Evolutionary conservation across 2,329 filamentous ascomycete species (phyloP), one percentile per base, ranked within the genome.

Genomic region (Cercospora sp.): DNA sequence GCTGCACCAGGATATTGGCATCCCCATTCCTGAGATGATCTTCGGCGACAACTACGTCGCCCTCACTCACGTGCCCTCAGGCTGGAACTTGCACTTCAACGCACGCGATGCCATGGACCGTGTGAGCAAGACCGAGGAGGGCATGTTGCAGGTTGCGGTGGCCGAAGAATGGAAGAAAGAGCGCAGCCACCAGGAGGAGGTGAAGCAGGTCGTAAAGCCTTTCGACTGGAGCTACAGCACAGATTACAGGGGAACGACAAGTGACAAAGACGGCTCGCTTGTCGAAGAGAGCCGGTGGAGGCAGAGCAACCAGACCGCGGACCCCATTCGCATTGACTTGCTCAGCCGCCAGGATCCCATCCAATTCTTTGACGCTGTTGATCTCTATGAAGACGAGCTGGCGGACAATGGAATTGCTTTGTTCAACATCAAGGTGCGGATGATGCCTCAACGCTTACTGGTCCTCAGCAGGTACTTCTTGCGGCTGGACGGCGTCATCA

Each of bases 141-240:
- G 90, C 71, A 97, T 97, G 91, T 86, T 99, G 72, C 92, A 94
- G 81, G 95, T 99, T 59, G 91, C 94, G 51, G 94, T 98, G 81
- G 97, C 95, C 2, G 87, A 89, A 71, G 92, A 93, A 79, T 99
- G 95, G 95, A 88, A 90, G 79, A 85, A 86, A 77, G 89, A 87
- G 78, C 84, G 88, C 79, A 89, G 90, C 79, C 91, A 91, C 74
- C 90, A 91, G 61, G 87, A 91, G 75, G 92, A 91, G 66, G 97
- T 99, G 79, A 93, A 92, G 77, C 93, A 97, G 78, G 90, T 97
- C 28, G 92, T 99, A 65, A 94, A 94, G 82, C 94, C 94, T 3
- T 99, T 96, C 79, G 95, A 99, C 82, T 99, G 95, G 95, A 97
- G 93, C 70, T 99, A 98, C 82, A 95, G 89, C 72, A 97, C 94